A percentile compares a stretch with the other conserved stretches of the same genome.
phyloP scores from a whole-genome alignment of 805 yeast genomes.

The Kazachstania kunashirensis region DNA sequence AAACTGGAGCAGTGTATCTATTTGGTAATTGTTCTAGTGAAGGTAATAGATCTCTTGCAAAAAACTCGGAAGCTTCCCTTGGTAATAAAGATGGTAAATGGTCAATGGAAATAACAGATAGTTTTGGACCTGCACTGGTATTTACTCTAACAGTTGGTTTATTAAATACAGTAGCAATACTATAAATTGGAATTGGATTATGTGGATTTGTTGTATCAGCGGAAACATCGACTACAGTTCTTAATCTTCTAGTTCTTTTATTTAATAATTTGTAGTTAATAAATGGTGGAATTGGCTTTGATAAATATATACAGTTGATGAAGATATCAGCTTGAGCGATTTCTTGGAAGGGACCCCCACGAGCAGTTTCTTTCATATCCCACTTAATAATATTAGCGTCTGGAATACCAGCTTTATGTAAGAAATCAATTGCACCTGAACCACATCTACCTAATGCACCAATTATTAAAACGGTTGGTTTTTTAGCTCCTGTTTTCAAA shows the following conservation, averaged over 20 bases:
- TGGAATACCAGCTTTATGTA: constrained; percentile 78
- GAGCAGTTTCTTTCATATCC: constrained; percentile 95
- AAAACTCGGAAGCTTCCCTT: constrained; percentile 92
- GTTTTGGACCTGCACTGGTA: constrained; percentile 69
- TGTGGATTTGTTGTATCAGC: constrained; percentile 98
- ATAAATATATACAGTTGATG: constrained; percentile 90
- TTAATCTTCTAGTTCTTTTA: constrained; percentile 57
- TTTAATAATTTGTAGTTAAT: constrained; percentile 61
- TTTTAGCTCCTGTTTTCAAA: constrained; percentile 47
- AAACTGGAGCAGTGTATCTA: constrained; percentile 75
- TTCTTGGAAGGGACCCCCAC: constrained; percentile 95
- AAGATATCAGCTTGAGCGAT: constrained; percentile 81
- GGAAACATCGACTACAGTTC: constrained; percentile 93
- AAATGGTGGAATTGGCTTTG: constrained; percentile 90
- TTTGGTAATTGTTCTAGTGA: constrained; percentile 76
- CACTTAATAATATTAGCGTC: constrained; percentile 76
- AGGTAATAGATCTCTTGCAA: constrained; percentile 80
- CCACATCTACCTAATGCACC: constrained; percentile 99
- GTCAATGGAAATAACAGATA: constrained; percentile 90
- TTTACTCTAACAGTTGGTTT: constrained; percentile 84
- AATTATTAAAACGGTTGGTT: constrained; percentile 77
- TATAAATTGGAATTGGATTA: constrained; percentile 93
- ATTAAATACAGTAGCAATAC: constrained; percentile 79
- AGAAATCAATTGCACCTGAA: constrained; percentile 84
- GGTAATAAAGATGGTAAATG: constrained; percentile 94